Conservation (phyloP, 169 alveolate genomes). For the Plasmodium fragile region DNA sequence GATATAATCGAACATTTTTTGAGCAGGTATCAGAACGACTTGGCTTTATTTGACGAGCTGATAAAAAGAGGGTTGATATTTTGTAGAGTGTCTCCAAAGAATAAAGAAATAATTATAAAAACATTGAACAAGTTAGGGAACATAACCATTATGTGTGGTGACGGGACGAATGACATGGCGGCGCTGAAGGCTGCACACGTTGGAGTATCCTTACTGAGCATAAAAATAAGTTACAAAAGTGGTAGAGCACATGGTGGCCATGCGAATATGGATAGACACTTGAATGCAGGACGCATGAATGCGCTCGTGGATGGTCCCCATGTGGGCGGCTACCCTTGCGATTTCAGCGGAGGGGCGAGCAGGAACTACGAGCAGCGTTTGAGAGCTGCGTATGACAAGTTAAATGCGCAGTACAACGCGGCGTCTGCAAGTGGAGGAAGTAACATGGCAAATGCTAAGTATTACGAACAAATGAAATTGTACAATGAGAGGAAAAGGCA, state of each 20-base stretch:
- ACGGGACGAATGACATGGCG: slow-evolving; percentile 99
- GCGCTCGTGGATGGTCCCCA: neutral
- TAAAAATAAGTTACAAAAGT: slow-evolving; percentile 78
- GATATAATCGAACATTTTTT: slow-evolving; percentile 82
- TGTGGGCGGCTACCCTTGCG: neutral
- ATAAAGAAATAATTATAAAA: slow-evolving; percentile 92
- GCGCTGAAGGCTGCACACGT: slow-evolving; percentile 97
- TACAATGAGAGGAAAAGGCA: slow-evolving; percentile 51
- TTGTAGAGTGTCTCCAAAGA: slow-evolving; percentile 97
- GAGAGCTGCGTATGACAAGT: slow-evolving; percentile 67
- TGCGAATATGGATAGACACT: slow-evolving; percentile 53
- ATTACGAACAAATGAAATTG: slow-evolving; percentile 61
- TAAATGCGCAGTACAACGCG: slow-evolving; percentile 24
- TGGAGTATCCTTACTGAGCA: slow-evolving; percentile 96
- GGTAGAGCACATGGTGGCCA: slow-evolving; percentile 66
- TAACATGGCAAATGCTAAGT: slow-evolving; percentile 63
- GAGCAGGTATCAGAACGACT: slow-evolving; percentile 49
- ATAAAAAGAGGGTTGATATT: slow-evolving; percentile 84
- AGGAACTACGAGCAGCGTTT: slow-evolving; percentile 50
- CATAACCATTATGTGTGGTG: slow-evolving; percentile 97
- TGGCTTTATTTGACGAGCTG: slow-evolving; percentile 28
- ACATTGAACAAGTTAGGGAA: slow-evolving; percentile 88
- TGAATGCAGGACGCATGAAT: slow-evolving; percentile 20
- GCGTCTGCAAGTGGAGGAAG: slow-evolving; percentile 54
- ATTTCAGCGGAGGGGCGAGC: slow-evolving; percentile 12